Evolutionary conservation across 371 early-diverging fungal species (phyloP).

Genomic region (Smittium culicis): DNA sequence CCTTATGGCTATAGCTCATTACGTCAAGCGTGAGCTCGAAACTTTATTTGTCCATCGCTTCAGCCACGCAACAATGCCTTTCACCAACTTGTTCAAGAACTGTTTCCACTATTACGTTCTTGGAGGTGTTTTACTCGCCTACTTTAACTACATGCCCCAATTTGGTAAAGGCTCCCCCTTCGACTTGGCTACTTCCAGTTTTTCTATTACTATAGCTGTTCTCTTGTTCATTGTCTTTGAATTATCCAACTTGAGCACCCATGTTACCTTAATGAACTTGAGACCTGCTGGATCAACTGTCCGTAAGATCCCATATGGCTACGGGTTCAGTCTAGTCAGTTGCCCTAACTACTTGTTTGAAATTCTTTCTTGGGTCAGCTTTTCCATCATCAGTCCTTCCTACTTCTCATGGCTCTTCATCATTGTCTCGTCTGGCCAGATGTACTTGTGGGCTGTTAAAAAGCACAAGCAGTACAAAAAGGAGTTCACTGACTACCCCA

Average conservation of each 20-base stretch:
- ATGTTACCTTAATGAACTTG: conserved; percentile 75
- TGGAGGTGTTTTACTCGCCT: conserved; percentile 75
- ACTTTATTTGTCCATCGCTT: conserved; percentile 89
- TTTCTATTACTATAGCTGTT: conserved; percentile 17
- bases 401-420: conserved; percentile 56
- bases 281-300: conserved; percentile 80
- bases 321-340: conserved; percentile 81
- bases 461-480: conserved; percentile 83
- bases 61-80: conserved; percentile 89
- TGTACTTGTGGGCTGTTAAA: conserved; percentile 93
- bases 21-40: conserved; percentile 84
- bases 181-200: conserved; percentile 34
- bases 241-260: conserved; percentile 71
- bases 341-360: conserved; percentile 93
- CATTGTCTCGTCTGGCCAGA: conserved; percentile 67
- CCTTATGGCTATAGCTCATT: conserved; percentile 64
- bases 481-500: conserved; percentile 88
- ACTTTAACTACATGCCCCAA: conserved; percentile 67
- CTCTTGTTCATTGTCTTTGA: conserved; percentile 48
- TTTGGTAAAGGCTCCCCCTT: conserved; percentile 38
- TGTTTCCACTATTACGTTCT: conserved; percentile 86
- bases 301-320: conserved; percentile 84
- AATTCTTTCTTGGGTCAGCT: conserved; percentile 64
- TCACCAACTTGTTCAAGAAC: conserved; percentile 85
- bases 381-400: conserved; percentile 60